Conservation (phyloP, 176 grass and related monocot genomes). For the Aechmea fasciata region DNA sequence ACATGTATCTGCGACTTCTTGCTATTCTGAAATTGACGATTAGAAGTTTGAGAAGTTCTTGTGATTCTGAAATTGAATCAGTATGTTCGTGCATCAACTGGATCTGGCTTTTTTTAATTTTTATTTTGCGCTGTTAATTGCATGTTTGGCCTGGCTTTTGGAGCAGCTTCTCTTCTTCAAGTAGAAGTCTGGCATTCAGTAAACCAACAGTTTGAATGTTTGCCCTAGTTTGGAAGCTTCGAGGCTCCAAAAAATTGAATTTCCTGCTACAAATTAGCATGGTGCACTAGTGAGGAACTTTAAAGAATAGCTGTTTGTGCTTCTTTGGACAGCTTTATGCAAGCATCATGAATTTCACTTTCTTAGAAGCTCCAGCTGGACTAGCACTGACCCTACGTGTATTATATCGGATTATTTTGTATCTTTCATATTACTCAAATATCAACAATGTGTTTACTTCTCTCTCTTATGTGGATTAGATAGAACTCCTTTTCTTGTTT, state of each 20-base stretch:
- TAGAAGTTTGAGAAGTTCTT: slow-evolving; percentile 55
- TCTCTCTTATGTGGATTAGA: not conserved
- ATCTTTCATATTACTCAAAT: not conserved
- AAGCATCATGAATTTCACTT: too few species aligned
- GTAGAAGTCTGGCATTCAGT: too few species aligned
- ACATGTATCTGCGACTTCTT: slow-evolving; percentile 91
- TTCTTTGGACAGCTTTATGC: too few species aligned
- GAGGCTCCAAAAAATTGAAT: not conserved
- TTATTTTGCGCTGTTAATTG: slow-evolving; percentile 10
- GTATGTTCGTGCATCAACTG: slow-evolving; percentile 32
- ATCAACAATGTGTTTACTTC: not conserved
- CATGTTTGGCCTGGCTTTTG: too few species aligned
- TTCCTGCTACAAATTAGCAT: not conserved
- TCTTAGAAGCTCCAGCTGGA: too few species aligned
- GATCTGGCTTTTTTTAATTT: slow-evolving; percentile 5
- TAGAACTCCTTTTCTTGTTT: not conserved
- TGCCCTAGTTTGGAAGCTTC: too few species aligned
- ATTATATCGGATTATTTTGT: not conserved
- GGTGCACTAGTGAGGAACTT: too few species aligned
- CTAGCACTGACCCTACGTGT: too few species aligned
- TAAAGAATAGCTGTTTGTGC: too few species aligned
- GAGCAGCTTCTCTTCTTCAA: too few species aligned
- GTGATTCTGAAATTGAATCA: slow-evolving; percentile 73
- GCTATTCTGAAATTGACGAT: slow-evolving; percentile 70
- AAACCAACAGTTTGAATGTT: too few species aligned